Evolutionary conservation across 768 basidiomycete species (phyloP).

Genomic region (Lenzites betulinus): DNA sequence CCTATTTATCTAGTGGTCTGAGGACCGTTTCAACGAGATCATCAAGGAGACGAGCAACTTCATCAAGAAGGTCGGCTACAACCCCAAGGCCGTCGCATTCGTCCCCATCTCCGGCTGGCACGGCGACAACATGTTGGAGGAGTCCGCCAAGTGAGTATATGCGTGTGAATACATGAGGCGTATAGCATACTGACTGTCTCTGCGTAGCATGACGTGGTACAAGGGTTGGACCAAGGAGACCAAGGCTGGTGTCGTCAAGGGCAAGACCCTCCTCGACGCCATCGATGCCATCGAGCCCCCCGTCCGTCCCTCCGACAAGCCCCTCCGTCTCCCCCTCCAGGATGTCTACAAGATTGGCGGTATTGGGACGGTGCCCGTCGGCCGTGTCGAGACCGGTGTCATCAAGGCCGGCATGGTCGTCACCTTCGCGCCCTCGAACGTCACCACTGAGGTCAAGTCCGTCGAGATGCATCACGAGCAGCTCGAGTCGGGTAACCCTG

Average conservation of each 20-base stretch:
- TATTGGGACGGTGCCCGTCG: constrained; percentile 99
- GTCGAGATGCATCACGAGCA: constrained; percentile 99
- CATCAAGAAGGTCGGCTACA: constrained; percentile 99
- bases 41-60: constrained; percentile 96
- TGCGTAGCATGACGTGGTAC: constrained; percentile 93
- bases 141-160: constrained; percentile 80
- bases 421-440: constrained; percentile 93
- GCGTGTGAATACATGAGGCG: not conserved
- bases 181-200: not conserved
- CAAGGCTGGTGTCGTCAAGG: constrained; percentile 92
- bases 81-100: constrained; percentile 98
- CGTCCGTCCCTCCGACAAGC: constrained; percentile 95
- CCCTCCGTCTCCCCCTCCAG: constrained; percentile 99
- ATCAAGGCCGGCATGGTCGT: constrained; percentile 99
- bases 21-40: constrained; percentile 99
- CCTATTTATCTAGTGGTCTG: constrained; percentile 76
- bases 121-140: constrained; percentile 99
- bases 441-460: constrained; percentile 99
- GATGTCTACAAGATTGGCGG: constrained; percentile 99
- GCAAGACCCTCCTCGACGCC: constrained; percentile 99
- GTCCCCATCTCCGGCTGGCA: constrained; percentile 99
- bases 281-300: constrained; percentile 99
- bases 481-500: constrained; percentile 90
- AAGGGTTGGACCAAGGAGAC: constrained; percentile 99
- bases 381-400: constrained; percentile 99